Evolutionary conservation across 2,329 filamentous ascomycete genomes (phyloP), one percentile per base, ranked within the genome.

Genomic region (Diaporthe nobilis): DNA sequence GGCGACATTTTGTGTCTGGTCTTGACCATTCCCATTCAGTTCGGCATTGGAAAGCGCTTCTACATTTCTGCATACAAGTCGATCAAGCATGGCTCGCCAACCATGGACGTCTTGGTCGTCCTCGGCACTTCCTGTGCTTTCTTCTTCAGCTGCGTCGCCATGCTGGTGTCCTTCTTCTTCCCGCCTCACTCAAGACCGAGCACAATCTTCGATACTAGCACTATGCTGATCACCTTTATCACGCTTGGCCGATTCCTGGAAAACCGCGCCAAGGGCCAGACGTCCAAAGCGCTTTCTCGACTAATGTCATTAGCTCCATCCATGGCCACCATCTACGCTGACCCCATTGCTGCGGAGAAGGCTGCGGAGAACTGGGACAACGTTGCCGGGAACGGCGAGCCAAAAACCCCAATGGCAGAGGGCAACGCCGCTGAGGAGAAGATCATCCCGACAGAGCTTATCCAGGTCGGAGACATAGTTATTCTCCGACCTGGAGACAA

Each of bases 171-270:
- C 0, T 83, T 98, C 28, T 79, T 94, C 20, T 88, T 91, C n/a
- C 87, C 91, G 31, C 94, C 95, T 9, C 95, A 98, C 82, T 90
- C 89, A 3, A 91, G 94, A 65, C 97, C 97, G 0, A 93, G 92
- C 78, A 98, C 95, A 2, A 94, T 98, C 22, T 99, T 99, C 81
- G 97, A 99, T 82, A 99, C 97, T 1, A 98, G 96, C 85, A 98
- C 95, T 31, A 99, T 98, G 97, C 89, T 99, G 71, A 96, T 99
- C 83, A 98, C 95, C 0, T 98, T 99, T 82, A 95, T 98, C 83
- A 95, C 94, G 1, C 86, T 99, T 3, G 95, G 97, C 5, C 93
- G 97, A 49, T 99, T 94, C 86, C 86, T 99, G 25, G 97, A 99
- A 85, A 99, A 98, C 82, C 89, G 93, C 25, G 97, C 97, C 71